These are phyloP conservation scores for Wickerhamiella pararugosa DNA, from an alignment of 1,139 yeast species.

Conservation along the genomic window DNA sequence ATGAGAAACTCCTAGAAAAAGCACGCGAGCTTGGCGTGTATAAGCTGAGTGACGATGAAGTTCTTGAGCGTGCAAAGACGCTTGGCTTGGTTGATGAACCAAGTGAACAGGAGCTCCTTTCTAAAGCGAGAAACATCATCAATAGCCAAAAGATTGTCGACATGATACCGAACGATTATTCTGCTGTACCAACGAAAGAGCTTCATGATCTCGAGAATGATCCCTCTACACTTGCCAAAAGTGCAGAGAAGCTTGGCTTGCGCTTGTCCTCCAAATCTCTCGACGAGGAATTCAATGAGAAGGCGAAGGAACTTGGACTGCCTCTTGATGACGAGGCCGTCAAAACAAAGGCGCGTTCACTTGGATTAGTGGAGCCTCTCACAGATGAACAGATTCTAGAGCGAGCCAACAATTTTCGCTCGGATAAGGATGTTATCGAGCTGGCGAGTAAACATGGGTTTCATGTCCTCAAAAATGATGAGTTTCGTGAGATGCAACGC, in stretches of 20 bases:
- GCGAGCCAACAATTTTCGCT: not conserved
- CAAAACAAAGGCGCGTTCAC: not conserved
- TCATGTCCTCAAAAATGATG: not conserved
- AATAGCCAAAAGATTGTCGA: no score
- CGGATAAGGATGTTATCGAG: not conserved
- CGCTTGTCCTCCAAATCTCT: slow-evolving; percentile 2
- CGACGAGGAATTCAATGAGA: slow-evolving; percentile 14
- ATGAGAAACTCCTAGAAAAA: slow-evolving; percentile 10
- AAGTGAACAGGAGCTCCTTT: slow-evolving; percentile 8
- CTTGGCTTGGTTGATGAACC: slow-evolving; percentile 18
- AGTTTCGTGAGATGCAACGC: slow-evolving; percentile 4
- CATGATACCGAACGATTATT: slow-evolving; percentile 2
- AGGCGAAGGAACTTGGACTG: slow-evolving; percentile 16
- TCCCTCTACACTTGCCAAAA: slow-evolving; percentile 13
- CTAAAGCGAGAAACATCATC: slow-evolving; percentile 3
- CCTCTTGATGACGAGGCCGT: slow-evolving; percentile 5
- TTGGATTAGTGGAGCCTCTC: slow-evolving; percentile 14
- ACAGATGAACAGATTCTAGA: slow-evolving; percentile 1
- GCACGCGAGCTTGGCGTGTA: slow-evolving; percentile 19
- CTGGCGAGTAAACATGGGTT: not conserved
- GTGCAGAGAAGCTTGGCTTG: slow-evolving; percentile 6
- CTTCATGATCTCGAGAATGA: slow-evolving; percentile 3
- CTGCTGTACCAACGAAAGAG: not conserved
- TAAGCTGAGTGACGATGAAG: slow-evolving; percentile 14
- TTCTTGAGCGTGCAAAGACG: slow-evolving; percentile 16